Percentiles rank a stretch among this genome's conserved stretches.
Conservation (phyloP, 805 yeast genomes). For the Metschnikowia continentalis region DNA sequence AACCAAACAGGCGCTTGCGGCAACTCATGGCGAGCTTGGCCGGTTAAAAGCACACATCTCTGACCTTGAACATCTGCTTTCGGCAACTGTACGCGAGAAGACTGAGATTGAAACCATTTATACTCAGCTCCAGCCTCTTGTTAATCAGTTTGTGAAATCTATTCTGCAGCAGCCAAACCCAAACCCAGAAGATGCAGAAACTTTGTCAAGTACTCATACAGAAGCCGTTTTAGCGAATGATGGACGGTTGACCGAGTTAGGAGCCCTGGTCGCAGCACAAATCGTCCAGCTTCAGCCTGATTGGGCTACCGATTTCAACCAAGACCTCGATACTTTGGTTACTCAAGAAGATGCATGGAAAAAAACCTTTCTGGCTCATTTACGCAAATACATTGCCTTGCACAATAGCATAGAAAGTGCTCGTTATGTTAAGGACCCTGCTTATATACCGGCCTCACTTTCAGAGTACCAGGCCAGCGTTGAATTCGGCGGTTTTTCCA, state of each 20-base stretch:
- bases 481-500: slow-evolving; percentile 36
- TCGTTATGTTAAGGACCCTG: slow-evolving; percentile 21
- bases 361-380: slow-evolving; percentile 24
- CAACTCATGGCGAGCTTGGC: slow-evolving; percentile 15
- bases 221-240: slow-evolving; percentile 25
- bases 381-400: slow-evolving; percentile 26
- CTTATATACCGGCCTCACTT: slow-evolving; percentile 29
- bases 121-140: slow-evolving; percentile 22
- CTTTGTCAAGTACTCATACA: no score
- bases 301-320: slow-evolving; percentile 31
- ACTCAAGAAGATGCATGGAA: slow-evolving; percentile 32
- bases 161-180: no score
- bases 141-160: slow-evolving; percentile 14
- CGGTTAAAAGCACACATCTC: slow-evolving; percentile 21
- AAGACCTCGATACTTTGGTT: slow-evolving; percentile 23
- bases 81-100: slow-evolving; percentile 21
- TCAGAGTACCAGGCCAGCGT: slow-evolving; percentile 36
- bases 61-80: slow-evolving; percentile 24
- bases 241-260: slow-evolving; percentile 24
- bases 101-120: slow-evolving; percentile 18
- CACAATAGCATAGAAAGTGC: slow-evolving; percentile 28
- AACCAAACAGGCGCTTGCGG: slow-evolving; percentile 4
- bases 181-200: no score
- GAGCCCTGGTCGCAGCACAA: slow-evolving; percentile 23
- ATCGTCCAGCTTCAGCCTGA: slow-evolving; percentile 28